Percentiles rank a stretch among this genome's conserved stretches.
phyloP scores from a whole-genome alignment of 495 filamentous ascomycete species.

The Penicillium robsamsonii region DNA sequence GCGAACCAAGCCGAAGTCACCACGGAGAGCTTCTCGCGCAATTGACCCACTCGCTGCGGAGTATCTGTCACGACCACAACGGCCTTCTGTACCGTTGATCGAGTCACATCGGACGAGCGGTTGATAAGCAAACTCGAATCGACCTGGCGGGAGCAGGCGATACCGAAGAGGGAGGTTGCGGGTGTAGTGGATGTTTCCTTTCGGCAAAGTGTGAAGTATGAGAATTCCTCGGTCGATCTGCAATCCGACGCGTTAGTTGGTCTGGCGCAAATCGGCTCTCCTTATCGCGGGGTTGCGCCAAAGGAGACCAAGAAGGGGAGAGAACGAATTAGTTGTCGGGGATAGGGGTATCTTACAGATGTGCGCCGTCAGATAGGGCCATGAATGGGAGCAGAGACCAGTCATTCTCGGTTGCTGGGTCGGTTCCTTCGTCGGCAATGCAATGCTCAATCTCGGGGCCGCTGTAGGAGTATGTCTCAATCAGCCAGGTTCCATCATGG shows the following conservation, averaged over 20 bases:
- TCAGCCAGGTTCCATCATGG: neutral
- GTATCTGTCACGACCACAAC: slow-evolving; percentile 95
- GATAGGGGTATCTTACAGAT: slow-evolving; percentile 60
- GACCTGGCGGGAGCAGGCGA: slow-evolving; percentile 90
- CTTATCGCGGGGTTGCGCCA: neutral
- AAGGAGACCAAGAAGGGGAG: neutral
- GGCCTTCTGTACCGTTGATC: slow-evolving; percentile 95
- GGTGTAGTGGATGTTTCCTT: slow-evolving; percentile 55
- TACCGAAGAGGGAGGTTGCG: slow-evolving; percentile 91
- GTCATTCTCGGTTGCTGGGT: slow-evolving; percentile 83
- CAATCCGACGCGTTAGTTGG: slow-evolving; percentile 3
- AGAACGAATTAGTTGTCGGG: neutral
- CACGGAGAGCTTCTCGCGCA: slow-evolving; percentile 79
- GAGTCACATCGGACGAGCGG: slow-evolving; percentile 82
- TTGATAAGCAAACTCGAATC: slow-evolving; percentile 73
- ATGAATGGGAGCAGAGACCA: slow-evolving; percentile 95
- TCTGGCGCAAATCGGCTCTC: neutral
- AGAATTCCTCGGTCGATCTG: slow-evolving; percentile 90
- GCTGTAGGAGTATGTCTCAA: slow-evolving; percentile 40
- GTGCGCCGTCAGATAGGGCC: slow-evolving; percentile 94
- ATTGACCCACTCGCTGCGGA: slow-evolving; percentile 74
- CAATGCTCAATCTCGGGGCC: slow-evolving; percentile 93
- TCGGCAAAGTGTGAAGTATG: slow-evolving; percentile 90
- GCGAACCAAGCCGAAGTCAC: slow-evolving; percentile 96
- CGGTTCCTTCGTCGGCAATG: slow-evolving; percentile 76